A percentile compares a stretch with the other conserved stretches of the same genome.
phyloP scores from a whole-genome alignment of 768 basidiomycete genomes.

The Lentinula lateritia region DNA sequence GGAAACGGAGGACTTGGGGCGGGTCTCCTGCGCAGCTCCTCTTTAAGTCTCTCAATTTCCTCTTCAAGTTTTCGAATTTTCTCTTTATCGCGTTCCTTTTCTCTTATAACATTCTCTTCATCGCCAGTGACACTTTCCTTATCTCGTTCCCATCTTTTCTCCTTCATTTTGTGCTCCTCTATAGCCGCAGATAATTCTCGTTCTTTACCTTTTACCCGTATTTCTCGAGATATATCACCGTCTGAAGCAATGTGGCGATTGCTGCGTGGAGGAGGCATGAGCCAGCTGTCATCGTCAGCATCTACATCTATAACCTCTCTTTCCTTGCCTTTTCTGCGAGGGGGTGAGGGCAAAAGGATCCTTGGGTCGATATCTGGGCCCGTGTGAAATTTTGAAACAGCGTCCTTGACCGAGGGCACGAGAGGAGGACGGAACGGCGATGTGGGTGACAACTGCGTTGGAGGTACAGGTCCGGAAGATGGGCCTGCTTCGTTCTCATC shows the following conservation, averaged over 20 bases:
- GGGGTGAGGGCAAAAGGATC: conserved; percentile 44
- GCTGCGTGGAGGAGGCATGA: conserved; percentile 15
- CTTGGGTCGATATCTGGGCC: conserved; percentile 45
- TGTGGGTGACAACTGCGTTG: conserved; percentile 12
- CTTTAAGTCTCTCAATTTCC: not conserved
- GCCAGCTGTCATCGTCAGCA: conserved; percentile 12
- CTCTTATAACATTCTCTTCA: conserved; percentile 55
- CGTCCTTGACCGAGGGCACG: conserved; percentile 42
- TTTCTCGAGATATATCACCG: conserved; percentile 36
- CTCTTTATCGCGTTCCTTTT: conserved; percentile 63
- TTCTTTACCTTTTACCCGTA: conserved; percentile 54
- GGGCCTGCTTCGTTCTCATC: conserved; percentile 11
- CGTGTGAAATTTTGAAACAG: conserved; percentile 39
- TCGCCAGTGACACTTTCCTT: conserved; percentile 23
- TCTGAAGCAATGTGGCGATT: conserved; percentile 13
- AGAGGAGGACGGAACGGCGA: conserved; percentile 27
- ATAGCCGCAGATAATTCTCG: conserved; percentile 53
- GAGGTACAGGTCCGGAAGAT: conserved; percentile 6
- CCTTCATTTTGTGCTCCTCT: conserved; percentile 43
- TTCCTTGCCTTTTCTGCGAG: conserved; percentile 26
- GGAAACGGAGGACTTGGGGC: conserved; percentile 9
- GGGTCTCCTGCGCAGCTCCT: not conserved
- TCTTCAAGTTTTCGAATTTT: not conserved
- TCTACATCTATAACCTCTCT: conserved; percentile 8
- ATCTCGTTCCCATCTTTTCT: conserved; percentile 31